Conservation (phyloP, 2,329 filamentous ascomycete genomes). For the Fusarium solani-melongenae region DNA sequence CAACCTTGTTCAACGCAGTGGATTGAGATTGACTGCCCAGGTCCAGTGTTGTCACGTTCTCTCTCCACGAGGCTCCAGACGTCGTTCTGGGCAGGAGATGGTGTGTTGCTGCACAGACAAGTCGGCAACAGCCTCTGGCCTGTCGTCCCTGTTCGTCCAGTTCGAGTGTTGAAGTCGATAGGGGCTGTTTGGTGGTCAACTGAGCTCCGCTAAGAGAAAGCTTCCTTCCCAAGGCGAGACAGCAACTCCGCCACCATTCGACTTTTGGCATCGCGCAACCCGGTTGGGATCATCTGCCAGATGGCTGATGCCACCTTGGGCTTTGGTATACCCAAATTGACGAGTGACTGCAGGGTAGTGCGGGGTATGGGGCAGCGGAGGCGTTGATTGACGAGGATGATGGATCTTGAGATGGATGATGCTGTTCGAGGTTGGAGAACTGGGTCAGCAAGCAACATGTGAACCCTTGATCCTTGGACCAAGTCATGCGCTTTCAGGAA, state of each 20-base stretch:
- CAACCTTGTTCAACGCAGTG: conserved; percentile 25
- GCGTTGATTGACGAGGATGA: not conserved
- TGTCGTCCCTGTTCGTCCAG: not conserved
- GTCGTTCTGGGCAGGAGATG: not conserved
- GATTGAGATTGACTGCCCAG: not conserved
- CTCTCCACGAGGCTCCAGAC: conserved; percentile 12
- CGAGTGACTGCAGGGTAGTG: conserved; percentile 15
- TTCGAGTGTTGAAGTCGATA: not conserved
- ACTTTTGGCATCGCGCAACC: conserved; percentile 14
- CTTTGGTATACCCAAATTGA: not conserved
- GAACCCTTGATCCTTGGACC: conserved; percentile 5
- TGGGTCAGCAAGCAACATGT: conserved; percentile 1
- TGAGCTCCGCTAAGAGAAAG: conserved; percentile 14
- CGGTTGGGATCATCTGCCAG: conserved; percentile 25
- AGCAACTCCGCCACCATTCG: conserved; percentile 11
- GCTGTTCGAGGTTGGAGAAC: conserved; percentile 10
- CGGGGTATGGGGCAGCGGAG: conserved; percentile 22
- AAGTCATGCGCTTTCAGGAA: not conserved
- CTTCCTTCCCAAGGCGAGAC: conserved; percentile 27
- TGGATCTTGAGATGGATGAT: conserved; percentile 17
- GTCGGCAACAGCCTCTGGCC: not conserved
- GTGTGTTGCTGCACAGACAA: not conserved
- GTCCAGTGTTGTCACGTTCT: conserved; percentile 4
- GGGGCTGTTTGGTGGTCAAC: not conserved
- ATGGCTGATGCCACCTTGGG: conserved; percentile 24